Conservation (phyloP, 305 asterid genomes). For the Fraxinus floribunda region DNA sequence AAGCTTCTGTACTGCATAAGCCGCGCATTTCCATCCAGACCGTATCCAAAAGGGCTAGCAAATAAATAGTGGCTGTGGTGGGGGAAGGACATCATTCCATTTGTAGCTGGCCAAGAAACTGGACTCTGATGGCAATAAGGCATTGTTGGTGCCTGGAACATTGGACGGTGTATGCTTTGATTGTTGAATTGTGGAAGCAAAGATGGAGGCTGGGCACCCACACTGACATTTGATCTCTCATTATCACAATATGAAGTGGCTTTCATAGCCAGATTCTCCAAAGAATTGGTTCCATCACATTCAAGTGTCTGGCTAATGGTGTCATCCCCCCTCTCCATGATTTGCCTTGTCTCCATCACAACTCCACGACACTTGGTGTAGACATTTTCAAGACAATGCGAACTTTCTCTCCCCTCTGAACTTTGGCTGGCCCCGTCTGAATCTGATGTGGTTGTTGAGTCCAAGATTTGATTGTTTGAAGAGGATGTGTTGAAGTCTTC, state of each 20-base stretch:
- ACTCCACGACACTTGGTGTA: slow-evolving; percentile 31
- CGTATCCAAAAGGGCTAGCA: slow-evolving; percentile 59
- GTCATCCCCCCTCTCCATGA: slow-evolving; percentile 30
- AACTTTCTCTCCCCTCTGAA: slow-evolving; percentile 56
- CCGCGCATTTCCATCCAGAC: slow-evolving; percentile 59
- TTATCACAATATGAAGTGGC: slow-evolving; percentile 35
- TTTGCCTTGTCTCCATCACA: slow-evolving; percentile 28
- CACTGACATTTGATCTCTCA: slow-evolving; percentile 40
- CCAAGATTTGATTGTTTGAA: slow-evolving; percentile 57
- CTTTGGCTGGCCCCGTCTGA: slow-evolving; percentile 74
- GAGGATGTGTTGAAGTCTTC: slow-evolving; percentile 71
- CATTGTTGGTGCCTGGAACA: slow-evolving; percentile 65
- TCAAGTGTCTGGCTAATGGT: slow-evolving; percentile 28
- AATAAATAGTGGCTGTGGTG: slow-evolving; percentile 66
- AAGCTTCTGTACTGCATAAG: slow-evolving; percentile 62
- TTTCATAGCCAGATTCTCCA: slow-evolving; percentile 33
- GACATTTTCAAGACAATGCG: slow-evolving; percentile 43
- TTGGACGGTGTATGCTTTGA: slow-evolving; percentile 56
- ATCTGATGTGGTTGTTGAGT: slow-evolving; percentile 73
- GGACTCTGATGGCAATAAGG: slow-evolving; percentile 79
- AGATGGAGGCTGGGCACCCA: slow-evolving; percentile 51
- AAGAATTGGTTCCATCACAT: slow-evolving; percentile 31
- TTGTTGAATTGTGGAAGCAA: slow-evolving; percentile 59
- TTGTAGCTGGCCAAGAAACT: slow-evolving; percentile 63
- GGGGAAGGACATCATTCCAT: slow-evolving; percentile 68